Conservation (phyloP, 768 basidiomycete genomes). For the Termitomyces eurrhizus region DNA sequence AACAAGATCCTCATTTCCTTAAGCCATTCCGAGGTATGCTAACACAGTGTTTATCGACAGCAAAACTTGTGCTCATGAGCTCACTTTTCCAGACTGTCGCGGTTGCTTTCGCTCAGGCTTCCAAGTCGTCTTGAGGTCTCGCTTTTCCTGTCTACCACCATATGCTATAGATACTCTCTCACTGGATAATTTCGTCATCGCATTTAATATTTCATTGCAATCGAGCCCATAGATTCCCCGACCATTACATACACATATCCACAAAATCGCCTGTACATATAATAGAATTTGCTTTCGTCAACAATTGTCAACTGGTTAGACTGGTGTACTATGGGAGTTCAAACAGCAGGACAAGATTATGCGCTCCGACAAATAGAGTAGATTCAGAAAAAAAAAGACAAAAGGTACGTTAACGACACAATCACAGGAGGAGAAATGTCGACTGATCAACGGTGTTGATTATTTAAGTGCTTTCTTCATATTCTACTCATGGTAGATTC, state of each 20-base stretch:
- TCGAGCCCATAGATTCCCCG: constrained; percentile 8
- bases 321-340: neutral
- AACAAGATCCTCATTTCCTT: constrained; percentile 76
- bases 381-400: neutral
- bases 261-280: constrained; percentile 8
- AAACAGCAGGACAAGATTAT: neutral
- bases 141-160: constrained; percentile 1
- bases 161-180: constrained; percentile 12
- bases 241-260: constrained; percentile 2
- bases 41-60: neutral
- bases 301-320: neutral
- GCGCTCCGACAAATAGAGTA: neutral
- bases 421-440: neutral
- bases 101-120: constrained; percentile 84
- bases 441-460: constrained; percentile 24
- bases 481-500: constrained; percentile 41
- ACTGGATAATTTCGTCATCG: constrained; percentile 11
- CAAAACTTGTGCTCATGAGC: constrained; percentile 13
- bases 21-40: constrained; percentile 84
- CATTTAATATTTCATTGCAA: constrained; percentile 10
- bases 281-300: constrained; percentile 15
- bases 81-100: constrained; percentile 59
- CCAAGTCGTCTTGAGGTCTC: constrained; percentile 27
- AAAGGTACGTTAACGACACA: neutral
- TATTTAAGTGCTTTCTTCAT: constrained; percentile 82